Conservation (phyloP, 1,284 basidiomycete species). For the Ustilago esculenta region DNA sequence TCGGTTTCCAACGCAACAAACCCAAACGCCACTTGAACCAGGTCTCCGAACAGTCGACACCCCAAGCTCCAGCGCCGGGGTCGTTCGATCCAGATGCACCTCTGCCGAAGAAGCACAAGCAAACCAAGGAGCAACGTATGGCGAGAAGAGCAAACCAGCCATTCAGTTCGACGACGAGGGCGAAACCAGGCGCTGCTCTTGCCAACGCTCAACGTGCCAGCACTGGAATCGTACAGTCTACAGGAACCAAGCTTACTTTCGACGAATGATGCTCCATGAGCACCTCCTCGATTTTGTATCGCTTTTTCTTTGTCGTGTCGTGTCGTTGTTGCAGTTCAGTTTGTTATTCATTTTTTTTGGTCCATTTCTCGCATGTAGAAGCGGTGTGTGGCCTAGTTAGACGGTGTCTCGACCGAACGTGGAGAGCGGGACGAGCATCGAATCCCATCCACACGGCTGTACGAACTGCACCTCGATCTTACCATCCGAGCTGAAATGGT, state of each 20-base stretch:
- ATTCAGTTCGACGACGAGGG: slow-evolving; percentile 68
- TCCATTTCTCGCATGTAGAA: too few relatives aligned
- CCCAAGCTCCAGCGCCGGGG: slow-evolving; percentile 50
- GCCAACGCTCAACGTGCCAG: slow-evolving; percentile 86
- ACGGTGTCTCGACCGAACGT: neutral
- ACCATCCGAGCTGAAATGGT: slow-evolving; percentile 26
- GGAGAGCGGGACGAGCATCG: neutral
- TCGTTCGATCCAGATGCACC: slow-evolving; percentile 52
- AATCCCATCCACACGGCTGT: neutral
- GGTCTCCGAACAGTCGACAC: too few relatives aligned
- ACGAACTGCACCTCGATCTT: slow-evolving; percentile 20
- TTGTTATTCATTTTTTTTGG: too few relatives aligned
- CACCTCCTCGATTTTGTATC: too few relatives aligned
- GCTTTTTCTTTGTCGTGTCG: neutral
- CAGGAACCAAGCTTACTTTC: slow-evolving; percentile 86
- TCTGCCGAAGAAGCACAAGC: slow-evolving; percentile 48
- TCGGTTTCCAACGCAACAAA: slow-evolving; percentile 18
- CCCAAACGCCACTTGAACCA: slow-evolving; percentile 9
- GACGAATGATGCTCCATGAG: slow-evolving; percentile 13
- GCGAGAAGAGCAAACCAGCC: slow-evolving; percentile 9
- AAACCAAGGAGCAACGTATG: slow-evolving; percentile 44
- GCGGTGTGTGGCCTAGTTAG: too few relatives aligned
- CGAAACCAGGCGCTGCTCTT: slow-evolving; percentile 87
- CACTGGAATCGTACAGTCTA: slow-evolving; percentile 80
- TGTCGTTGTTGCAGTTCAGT: neutral